Base-by-base conservation (phyloP, 1,139 yeast genomes). In the Geotrichum aggregatum region DNA sequence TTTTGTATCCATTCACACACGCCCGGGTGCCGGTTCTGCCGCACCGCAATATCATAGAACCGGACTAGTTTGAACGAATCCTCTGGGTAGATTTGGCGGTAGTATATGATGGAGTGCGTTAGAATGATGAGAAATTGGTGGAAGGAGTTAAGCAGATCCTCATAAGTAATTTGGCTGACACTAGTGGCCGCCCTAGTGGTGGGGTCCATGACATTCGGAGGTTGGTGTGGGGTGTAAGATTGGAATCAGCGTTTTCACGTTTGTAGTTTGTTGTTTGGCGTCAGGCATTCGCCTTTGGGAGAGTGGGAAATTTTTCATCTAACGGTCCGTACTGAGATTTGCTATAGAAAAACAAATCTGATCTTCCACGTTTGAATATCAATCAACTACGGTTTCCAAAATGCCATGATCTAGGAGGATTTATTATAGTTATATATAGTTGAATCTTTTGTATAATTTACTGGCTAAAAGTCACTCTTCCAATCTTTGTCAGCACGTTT, bases 401-500 rank as follows among this genome's bases (percentile, higher is more conserved):
- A n/a, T n/a, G n/a, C n/a, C n/a, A n/a, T n/a, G n/a, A n/a, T n/a
- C n/a, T n/a, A n/a, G n/a, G n/a, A n/a, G n/a, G n/a, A n/a, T n/a
- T n/a, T n/a, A n/a, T n/a, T n/a, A n/a, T n/a, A n/a, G n/a, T n/a
- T n/a, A n/a, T n/a, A n/a, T n/a, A n/a, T 39, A 26, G 13, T n/a
- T 7, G n/a, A 41, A 16, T 30, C 11, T 14, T 30, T 28, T 7
- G 11, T 28, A 28, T 11, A 21, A 16, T 16, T 40, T 10, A 33
- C 13, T 34, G 18, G 1, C 19, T 43, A 45, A 35, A 45, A 49
- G 8, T 44, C 3, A 39, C 44, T 28, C 41, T 52, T 13, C 68
- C 61, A 36, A 87, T 71, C 60, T 82, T 79, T 50, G 84, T 69
- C 52, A 83, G 70, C 59, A 89, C 74, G 61, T 87, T 86, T 59